Evolutionary conservation across 192 early-diverging fungal species (phyloP).

Genomic region (Coemansia sp.): DNA sequence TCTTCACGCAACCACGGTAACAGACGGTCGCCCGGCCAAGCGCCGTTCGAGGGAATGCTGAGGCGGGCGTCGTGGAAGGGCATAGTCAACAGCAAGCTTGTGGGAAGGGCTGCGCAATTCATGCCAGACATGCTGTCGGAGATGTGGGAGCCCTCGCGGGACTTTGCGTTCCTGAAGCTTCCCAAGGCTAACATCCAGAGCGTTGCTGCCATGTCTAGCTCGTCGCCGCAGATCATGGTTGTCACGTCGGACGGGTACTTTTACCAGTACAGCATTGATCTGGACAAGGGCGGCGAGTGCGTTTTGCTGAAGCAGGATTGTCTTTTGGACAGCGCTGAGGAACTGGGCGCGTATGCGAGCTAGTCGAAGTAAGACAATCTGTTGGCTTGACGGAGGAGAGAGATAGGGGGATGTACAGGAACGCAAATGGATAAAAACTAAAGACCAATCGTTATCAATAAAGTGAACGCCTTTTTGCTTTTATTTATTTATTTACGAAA

Average conservation of each 20-base stretch:
- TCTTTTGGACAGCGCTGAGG: constrained; percentile 51
- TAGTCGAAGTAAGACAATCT: neutral
- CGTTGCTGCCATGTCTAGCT: constrained; percentile 72
- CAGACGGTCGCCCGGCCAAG: constrained; percentile 28
- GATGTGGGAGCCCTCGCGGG: constrained; percentile 92
- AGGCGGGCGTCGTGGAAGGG: constrained; percentile 58
- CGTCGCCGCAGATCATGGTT: constrained; percentile 81
- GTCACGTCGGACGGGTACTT: constrained; percentile 88
- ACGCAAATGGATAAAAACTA: neutral
- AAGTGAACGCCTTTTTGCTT: neutral
- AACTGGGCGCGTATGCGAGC: constrained; percentile 52
- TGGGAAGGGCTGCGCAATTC: constrained; percentile 79
- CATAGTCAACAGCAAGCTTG: constrained; percentile 59
- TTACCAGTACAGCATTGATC: constrained; percentile 86
- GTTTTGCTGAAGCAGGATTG: constrained; percentile 78
- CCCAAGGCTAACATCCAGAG: constrained; percentile 75
- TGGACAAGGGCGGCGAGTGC: constrained; percentile 88
- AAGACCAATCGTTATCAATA: no score
- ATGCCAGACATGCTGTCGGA: constrained; percentile 86
- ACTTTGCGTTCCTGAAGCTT: constrained; percentile 92
- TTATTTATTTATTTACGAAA: no score
- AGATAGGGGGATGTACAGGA: neutral
- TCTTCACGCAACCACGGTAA: constrained; percentile 3
- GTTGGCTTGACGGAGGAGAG: no score
- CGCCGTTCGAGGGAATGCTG: constrained; percentile 61